Conservation (phyloP, 768 basidiomycete species). For the Cubamyces sp. region DNA sequence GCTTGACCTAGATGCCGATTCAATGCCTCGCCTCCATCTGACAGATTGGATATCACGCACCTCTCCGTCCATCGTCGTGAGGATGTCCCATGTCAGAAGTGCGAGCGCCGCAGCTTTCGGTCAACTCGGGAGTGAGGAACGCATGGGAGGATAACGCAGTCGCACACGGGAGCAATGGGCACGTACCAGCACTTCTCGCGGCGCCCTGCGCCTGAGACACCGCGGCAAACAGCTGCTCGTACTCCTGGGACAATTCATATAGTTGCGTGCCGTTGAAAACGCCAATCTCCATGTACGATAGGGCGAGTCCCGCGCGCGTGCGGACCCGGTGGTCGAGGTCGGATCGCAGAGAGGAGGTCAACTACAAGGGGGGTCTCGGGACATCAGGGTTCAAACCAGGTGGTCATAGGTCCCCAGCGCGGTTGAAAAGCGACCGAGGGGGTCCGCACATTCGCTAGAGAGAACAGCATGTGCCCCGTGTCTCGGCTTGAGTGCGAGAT, state of each 20-base stretch:
- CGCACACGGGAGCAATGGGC: too few relatives aligned
- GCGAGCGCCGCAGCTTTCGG: slow-evolving; percentile 19
- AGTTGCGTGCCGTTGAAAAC: not conserved
- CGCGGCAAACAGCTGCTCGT: slow-evolving; percentile 1
- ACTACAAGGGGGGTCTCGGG: not conserved
- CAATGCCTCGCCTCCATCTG: not conserved
- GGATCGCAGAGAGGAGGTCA: slow-evolving; percentile 1
- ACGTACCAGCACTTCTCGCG: slow-evolving; percentile 12
- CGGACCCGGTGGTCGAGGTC: slow-evolving; percentile 5
- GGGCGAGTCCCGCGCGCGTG: not conserved
- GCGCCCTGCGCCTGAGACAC: slow-evolving; percentile 15
- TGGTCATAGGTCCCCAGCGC: not conserved
- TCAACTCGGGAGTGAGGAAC: not conserved
- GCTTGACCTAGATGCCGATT: slow-evolving; percentile 3
- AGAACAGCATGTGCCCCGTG: slow-evolving; percentile 5
- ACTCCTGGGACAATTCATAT: not conserved
- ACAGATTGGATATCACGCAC: slow-evolving; percentile 7
- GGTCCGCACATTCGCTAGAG: not conserved
- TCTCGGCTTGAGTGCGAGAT: slow-evolving; percentile 2
- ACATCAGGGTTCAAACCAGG: not conserved
- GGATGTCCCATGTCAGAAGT: slow-evolving; percentile 21
- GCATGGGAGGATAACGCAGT: too few relatives aligned
- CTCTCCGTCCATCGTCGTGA: slow-evolving; percentile 19
- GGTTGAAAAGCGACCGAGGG: not conserved
- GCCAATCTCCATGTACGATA: not conserved